phyloP scores from a whole-genome alignment of 2,329 filamentous ascomycete genomes.

The Botrytis medusae region DNA sequence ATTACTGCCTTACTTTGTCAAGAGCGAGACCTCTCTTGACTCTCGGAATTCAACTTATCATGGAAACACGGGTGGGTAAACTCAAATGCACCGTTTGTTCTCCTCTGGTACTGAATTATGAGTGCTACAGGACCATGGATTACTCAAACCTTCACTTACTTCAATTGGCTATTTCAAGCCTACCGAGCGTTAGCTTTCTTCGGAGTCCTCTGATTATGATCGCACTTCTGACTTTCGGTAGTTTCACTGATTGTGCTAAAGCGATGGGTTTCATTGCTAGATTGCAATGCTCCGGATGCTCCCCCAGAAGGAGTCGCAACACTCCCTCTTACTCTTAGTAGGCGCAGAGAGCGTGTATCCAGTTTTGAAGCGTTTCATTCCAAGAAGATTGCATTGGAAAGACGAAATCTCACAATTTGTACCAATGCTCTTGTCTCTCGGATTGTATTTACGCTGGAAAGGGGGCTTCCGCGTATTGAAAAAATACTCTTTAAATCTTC shows the following conservation, averaged over 20 bases:
- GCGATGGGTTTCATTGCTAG: not conserved
- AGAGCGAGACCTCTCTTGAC: constrained; percentile 29
- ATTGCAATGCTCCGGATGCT: constrained; percentile 17
- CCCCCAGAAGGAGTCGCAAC: constrained; percentile 17
- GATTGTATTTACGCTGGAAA: constrained; percentile 7
- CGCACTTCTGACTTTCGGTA: not conserved
- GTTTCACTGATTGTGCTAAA: not conserved
- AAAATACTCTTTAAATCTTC: constrained; percentile 15
- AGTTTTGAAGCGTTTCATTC: constrained; percentile 24
- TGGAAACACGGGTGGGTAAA: not conserved
- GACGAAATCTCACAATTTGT: constrained; percentile 22
- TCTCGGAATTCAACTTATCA: not conserved
- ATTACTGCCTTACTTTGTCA: constrained; percentile 46
- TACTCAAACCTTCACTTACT: constrained; percentile 11
- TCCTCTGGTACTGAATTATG: not conserved
- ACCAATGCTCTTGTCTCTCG: constrained; percentile 17
- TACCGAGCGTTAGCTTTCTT: constrained; percentile 14
- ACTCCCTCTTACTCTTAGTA: constrained; percentile 18
- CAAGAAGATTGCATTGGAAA: constrained; percentile 10
- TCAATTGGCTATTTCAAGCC: not conserved
- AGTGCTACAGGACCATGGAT: constrained; percentile 5
- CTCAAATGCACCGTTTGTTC: not conserved
- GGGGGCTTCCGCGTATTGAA: not conserved
- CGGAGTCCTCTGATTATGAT: not conserved
- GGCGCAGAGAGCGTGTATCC: constrained; percentile 23